Conservation (phyloP, 148 eudicot genomes). For the Chenopodium suecicum region DNA sequence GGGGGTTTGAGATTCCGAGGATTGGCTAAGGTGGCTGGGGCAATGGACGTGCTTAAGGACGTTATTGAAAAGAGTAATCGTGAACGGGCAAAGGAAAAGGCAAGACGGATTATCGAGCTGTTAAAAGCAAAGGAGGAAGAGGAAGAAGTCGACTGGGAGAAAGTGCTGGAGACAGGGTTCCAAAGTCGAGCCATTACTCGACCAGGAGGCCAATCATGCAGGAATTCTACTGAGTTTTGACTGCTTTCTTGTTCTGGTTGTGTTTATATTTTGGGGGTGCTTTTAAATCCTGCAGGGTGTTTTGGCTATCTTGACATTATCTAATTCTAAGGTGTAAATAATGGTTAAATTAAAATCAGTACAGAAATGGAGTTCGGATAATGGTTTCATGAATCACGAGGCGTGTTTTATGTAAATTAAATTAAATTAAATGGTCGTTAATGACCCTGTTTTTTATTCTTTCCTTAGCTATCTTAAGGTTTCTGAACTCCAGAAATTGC, state of each 20-base stretch:
- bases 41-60: conserved; percentile 56
- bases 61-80: conserved; percentile 36
- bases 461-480: background rate
- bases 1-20: conserved; percentile 88
- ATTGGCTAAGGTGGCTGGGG: conserved; percentile 66
- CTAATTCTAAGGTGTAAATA: conserved; percentile 24
- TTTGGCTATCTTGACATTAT: background rate
- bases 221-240: conserved; percentile 44
- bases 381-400: background rate
- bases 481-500: background rate
- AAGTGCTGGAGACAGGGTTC: conserved; percentile 55
- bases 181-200: conserved; percentile 36
- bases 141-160: conserved; percentile 82
- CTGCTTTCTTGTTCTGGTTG: conserved; percentile 8
- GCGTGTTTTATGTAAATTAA: background rate
- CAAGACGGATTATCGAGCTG: conserved; percentile 53
- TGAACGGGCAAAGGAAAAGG: conserved; percentile 55
- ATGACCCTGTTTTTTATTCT: background rate
- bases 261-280: conserved; percentile 11
- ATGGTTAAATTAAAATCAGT: background rate
- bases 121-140: conserved; percentile 68
- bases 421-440: background rate
- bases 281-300: conserved; percentile 14
- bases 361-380: background rate
- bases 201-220: conserved; percentile 25